Evolutionary conservation across 352 stramenopile genomes (phyloP).

Genomic region (Phytophthora aleatoria): DNA sequence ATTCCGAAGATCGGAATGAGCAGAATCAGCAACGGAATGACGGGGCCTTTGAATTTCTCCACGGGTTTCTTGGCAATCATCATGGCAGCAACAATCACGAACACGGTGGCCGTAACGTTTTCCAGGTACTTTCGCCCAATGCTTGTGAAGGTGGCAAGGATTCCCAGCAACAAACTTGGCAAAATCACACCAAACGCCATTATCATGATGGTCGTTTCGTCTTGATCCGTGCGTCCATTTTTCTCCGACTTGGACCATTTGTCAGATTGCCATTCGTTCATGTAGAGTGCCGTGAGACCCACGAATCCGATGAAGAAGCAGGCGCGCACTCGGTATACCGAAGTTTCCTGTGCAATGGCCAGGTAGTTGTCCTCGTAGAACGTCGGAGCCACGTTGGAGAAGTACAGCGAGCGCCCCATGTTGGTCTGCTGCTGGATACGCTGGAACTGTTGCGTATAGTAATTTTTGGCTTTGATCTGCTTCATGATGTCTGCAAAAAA

Average conservation of each 20-base stretch:
- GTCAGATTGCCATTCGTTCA: constrained; percentile 49
- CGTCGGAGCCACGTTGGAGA: constrained; percentile 58
- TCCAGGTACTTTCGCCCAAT: constrained; percentile 61
- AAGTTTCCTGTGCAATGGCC: constrained; percentile 51
- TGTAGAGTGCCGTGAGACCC: constrained; percentile 59
- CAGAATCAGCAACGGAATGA: constrained; percentile 80
- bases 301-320: constrained; percentile 66
- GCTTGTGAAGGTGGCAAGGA: constrained; percentile 56
- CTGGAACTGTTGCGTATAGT: constrained; percentile 81
- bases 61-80: constrained; percentile 87
- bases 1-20: constrained; percentile 88
- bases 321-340: constrained; percentile 56
- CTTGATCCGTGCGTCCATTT: constrained; percentile 40
- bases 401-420: constrained; percentile 67
- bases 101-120: constrained; percentile 64
- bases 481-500: constrained; percentile 70
- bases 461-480: constrained; percentile 78
- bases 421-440: constrained; percentile 78
- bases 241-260: constrained; percentile 43
- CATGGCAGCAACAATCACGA: constrained; percentile 56
- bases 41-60: constrained; percentile 63
- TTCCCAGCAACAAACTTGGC: constrained; percentile 56
- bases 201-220: constrained; percentile 52
- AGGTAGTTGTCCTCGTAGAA: constrained; percentile 77
- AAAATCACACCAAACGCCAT: constrained; percentile 71